These are phyloP conservation scores for Capsicum pubescens DNA, from an alignment of 257 asterid genomes.

Conservation along the genomic window DNA sequence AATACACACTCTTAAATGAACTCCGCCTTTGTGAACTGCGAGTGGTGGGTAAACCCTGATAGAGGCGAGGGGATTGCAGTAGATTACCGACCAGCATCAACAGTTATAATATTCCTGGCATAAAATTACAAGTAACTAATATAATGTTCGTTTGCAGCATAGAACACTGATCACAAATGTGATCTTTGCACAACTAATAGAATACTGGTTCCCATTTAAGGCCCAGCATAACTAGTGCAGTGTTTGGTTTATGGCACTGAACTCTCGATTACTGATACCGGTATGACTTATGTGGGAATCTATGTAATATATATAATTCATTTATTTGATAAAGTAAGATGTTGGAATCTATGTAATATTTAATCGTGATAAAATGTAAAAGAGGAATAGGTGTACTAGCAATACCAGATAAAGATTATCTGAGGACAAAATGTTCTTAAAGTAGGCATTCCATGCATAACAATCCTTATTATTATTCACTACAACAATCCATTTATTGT, in stretches of 20 bases:
- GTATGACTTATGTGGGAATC: not conserved
- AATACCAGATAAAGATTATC: conserved; percentile 18
- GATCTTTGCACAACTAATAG: not conserved
- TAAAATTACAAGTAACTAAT: not conserved
- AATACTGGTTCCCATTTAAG: not conserved
- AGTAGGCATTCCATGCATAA: conserved; percentile 3
- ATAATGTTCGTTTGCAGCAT: not conserved
- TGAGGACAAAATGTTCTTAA: not conserved
- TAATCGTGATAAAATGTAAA: not conserved
- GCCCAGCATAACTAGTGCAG: not conserved
- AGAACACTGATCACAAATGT: not conserved
- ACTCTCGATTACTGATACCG: not conserved
- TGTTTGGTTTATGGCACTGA: not conserved
- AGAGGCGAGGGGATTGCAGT: not conserved
- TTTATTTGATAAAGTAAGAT: too few relatives aligned
- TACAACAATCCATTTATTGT: not conserved
- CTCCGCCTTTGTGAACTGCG: not conserved
- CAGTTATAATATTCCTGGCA: not conserved
- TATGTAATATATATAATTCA: not conserved
- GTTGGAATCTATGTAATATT: not conserved
- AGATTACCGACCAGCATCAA: not conserved
- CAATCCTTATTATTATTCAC: not conserved
- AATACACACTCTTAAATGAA: conserved; percentile 11
- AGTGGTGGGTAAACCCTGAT: conserved; percentile 1
- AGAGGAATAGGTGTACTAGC: conserved; percentile 10